Conservation (phyloP, 495 filamentous ascomycete species). For the Penicillium desertorum region DNA sequence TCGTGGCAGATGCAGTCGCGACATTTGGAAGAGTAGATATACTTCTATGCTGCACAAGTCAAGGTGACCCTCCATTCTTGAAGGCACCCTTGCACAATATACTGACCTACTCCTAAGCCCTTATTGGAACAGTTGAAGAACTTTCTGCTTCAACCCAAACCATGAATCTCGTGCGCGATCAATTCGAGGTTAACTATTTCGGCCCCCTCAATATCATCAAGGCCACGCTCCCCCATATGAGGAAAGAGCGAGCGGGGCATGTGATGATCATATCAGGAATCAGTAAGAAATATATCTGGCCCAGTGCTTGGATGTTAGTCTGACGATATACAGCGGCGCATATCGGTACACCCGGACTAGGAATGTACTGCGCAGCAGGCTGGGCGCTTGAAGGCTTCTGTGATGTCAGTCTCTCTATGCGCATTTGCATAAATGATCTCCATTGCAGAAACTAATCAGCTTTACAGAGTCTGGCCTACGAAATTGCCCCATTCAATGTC, state of each 20-base stretch:
- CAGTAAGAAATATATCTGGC: conserved; percentile 45
- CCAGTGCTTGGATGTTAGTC: conserved; percentile 4
- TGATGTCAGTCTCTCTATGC: conserved; percentile 52
- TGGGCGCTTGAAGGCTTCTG: conserved; percentile 99
- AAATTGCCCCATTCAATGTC: conserved; percentile 96
- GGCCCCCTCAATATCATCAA: conserved; percentile 95
- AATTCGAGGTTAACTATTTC: conserved; percentile 94
- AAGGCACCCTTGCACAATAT: neutral
- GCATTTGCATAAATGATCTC: neutral
- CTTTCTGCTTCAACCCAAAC: conserved; percentile 70
- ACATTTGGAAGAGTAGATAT: conserved; percentile 87
- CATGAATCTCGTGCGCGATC: conserved; percentile 75
- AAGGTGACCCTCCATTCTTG: conserved; percentile 51
- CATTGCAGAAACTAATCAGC: conserved; percentile 15
- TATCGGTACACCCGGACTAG: conserved; percentile 87
- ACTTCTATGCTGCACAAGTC: conserved; percentile 80
- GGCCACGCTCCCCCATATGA: conserved; percentile 75
- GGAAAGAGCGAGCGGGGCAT: conserved; percentile 77
- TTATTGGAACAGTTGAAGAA: conserved; percentile 92
- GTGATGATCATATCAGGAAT: conserved; percentile 88
- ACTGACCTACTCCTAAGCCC: conserved; percentile 48
- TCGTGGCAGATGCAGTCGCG: conserved; percentile 80
- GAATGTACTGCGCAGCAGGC: conserved; percentile 85
- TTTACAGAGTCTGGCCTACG: conserved; percentile 78
- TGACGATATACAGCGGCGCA: conserved; percentile 60